Evolutionary conservation across 192 early-diverging fungal species (phyloP).

Genomic region (Rhizophagus sp.): DNA sequence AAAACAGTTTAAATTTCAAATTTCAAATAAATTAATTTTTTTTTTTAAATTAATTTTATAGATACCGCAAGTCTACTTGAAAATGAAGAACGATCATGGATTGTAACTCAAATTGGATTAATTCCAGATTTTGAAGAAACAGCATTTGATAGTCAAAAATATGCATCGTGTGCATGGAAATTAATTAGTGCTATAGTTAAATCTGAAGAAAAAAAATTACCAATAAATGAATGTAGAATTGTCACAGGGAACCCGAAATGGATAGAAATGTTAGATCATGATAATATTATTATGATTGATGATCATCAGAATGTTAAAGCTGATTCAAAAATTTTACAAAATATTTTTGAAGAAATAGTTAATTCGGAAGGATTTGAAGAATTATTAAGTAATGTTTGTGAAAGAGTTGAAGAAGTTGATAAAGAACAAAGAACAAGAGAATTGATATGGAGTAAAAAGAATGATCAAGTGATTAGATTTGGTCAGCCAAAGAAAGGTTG

Average conservation of each 20-base stretch:
- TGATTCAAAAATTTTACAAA: conserved; percentile 27
- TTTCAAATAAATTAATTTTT: not conserved
- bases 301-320: conserved; percentile 7
- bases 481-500: conserved; percentile 10
- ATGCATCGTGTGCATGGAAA: conserved; percentile 28
- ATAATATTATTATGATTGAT: conserved; percentile 26
- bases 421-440: conserved; percentile 31
- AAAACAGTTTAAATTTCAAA: not conserved
- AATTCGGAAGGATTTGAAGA: conserved; percentile 23
- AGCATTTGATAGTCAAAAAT: conserved; percentile 29
- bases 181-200: conserved; percentile 8
- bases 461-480: conserved; percentile 26
- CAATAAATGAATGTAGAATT: conserved; percentile 13
- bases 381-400: conserved; percentile 14
- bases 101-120: conserved; percentile 16
- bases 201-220: not conserved
- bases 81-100: conserved; percentile 12
- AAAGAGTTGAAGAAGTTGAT: conserved; percentile 28
- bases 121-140: conserved; percentile 31
- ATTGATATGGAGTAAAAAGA: conserved; percentile 28
- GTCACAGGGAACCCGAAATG: conserved; percentile 24
- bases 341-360: conserved; percentile 13
- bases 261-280: conserved; percentile 20
- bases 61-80: not conserved
- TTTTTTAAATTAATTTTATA: not conserved